Conservation (phyloP, 768 basidiomycete genomes). For the Rhodotorula babjevae region DNA sequence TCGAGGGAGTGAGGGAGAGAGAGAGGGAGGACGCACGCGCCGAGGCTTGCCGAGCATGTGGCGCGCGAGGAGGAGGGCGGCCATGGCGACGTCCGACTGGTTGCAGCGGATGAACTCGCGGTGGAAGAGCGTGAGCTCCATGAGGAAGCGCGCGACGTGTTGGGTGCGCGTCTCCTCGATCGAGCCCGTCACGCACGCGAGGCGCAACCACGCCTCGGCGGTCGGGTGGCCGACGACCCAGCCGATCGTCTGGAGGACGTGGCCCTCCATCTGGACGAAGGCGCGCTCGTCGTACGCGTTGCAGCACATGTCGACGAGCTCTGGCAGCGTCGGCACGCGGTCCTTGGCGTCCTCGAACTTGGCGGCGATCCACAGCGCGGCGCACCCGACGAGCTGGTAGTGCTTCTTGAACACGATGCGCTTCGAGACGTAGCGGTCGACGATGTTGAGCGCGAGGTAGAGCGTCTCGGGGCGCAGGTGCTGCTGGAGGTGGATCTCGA, state of each 20-base stretch:
- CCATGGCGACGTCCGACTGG: conserved; percentile 83
- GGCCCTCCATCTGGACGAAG: conserved; percentile 98
- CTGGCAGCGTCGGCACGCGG: conserved; percentile 90
- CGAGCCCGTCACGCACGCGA: conserved; percentile 50
- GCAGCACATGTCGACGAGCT: conserved; percentile 89
- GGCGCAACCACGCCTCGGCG: conserved; percentile 92
- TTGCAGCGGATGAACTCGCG: conserved; percentile 84
- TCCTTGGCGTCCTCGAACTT: conserved; percentile 99
- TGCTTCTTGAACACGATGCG: conserved; percentile 98
- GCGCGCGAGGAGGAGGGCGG: conserved; percentile 79
- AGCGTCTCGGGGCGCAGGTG: conserved; percentile 96
- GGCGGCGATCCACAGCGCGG: conserved; percentile 96
- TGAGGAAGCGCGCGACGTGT: conserved; percentile 92
- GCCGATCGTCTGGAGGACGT: conserved; percentile 89
- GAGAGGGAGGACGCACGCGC: conserved; percentile 19
- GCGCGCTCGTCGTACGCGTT: conserved; percentile 95
- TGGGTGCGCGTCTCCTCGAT: conserved; percentile 85
- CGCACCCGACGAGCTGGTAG: conserved; percentile 97
- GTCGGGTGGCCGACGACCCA: conserved; percentile 97
- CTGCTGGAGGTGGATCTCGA: conserved; percentile 97
- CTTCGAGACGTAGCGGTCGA: conserved; percentile 98
- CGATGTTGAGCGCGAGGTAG: conserved; percentile 96
- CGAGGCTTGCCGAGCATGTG: conserved; percentile 58
- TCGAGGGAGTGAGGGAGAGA: not conserved
- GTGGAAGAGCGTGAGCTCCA: conserved; percentile 99